Conservation (phyloP, 2,329 filamentous ascomycete genomes). For the Aspergillus brasiliensis region DNA sequence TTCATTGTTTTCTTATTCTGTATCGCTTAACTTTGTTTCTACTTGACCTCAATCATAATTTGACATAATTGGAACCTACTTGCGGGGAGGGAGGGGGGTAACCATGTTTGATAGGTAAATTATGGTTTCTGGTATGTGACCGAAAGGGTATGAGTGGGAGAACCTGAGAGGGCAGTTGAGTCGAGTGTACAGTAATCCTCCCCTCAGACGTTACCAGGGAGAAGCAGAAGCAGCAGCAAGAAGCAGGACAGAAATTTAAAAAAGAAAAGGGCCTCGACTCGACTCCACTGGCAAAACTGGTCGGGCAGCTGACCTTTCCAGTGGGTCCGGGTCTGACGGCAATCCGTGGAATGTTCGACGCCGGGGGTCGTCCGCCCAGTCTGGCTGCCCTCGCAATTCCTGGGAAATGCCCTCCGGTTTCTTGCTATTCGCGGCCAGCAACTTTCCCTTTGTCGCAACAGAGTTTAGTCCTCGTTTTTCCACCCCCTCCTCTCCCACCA, state of each 20-base stretch:
- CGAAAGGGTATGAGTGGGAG: background rate
- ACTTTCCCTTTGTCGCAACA: background rate
- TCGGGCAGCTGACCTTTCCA: conserved; percentile 19
- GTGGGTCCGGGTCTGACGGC: conserved; percentile 20
- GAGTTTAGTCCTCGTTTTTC: no score
- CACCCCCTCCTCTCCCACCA: background rate
- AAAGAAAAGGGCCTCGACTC: conserved; percentile 4
- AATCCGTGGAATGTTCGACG: conserved; percentile 25
- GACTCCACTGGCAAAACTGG: conserved; percentile 20
- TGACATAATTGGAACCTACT: no score
- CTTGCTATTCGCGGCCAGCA: background rate
- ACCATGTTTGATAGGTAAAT: background rate
- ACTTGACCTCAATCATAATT: no score
- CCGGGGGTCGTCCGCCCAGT: conserved; percentile 7
- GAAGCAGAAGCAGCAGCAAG: background rate
- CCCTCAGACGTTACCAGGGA: background rate
- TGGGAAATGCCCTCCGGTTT: background rate
- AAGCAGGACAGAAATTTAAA: background rate
- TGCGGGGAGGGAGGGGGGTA: background rate
- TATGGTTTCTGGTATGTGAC: background rate
- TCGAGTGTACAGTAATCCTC: background rate
- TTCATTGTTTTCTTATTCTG: background rate
- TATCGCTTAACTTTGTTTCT: background rate
- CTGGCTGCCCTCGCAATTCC: background rate
- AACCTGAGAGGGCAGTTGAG: no score